These are phyloP conservation scores for Alisma plantagoaquatica DNA, from an alignment of 106 monocot genomes.

Conservation along the genomic window DNA sequence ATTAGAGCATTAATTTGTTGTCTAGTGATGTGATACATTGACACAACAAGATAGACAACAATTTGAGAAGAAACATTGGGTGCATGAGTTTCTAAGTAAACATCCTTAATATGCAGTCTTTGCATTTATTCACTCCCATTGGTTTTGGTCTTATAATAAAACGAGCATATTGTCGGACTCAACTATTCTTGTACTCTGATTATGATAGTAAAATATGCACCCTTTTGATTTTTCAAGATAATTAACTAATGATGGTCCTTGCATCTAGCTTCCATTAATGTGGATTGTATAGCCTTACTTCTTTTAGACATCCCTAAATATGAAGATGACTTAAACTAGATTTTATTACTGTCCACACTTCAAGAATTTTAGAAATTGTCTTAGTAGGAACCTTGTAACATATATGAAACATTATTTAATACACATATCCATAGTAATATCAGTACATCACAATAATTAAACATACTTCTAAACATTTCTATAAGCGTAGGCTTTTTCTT, in stretches of 20 bases:
- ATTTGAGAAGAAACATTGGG: not conserved
- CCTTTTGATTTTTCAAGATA: not conserved
- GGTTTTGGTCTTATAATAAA: not conserved
- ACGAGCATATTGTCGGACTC: not conserved
- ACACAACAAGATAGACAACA: not conserved
- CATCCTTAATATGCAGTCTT: not conserved
- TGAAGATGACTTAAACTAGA: not conserved
- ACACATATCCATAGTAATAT: not conserved
- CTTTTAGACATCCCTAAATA: not conserved
- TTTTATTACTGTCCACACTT: slow-evolving; percentile 2
- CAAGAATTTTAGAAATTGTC: not conserved
- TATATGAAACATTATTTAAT: not conserved
- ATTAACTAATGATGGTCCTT: not conserved
- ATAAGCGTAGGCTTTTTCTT: not conserved
- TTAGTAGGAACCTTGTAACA: not conserved
- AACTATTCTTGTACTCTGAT: not conserved
- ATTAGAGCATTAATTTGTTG: not conserved
- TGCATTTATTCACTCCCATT: not conserved
- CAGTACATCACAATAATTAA: not conserved
- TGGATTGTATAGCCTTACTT: not conserved
- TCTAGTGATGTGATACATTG: not conserved
- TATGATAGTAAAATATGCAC: not conserved
- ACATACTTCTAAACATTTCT: not conserved
- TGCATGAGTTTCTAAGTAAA: not conserved
- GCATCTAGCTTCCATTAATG: not conserved